Conservation (phyloP, 2,329 filamentous ascomycete species). For the Pseudocercospora cruenta region DNA sequence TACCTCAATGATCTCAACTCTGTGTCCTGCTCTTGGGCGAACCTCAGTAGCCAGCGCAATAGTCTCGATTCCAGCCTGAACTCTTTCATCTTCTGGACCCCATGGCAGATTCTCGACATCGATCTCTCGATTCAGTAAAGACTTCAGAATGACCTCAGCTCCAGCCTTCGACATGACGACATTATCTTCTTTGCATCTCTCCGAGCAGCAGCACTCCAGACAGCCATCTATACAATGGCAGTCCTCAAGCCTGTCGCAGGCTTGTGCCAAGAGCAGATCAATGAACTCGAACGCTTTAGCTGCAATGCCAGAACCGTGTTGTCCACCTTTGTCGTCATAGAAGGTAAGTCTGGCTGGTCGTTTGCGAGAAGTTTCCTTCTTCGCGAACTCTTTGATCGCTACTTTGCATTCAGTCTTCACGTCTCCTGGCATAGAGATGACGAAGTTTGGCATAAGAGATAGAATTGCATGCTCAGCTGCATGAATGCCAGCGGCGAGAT, state of each 20-base stretch:
- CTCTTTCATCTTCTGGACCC: constrained; percentile 72
- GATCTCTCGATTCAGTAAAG: constrained; percentile 73
- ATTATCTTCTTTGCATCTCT: constrained; percentile 82
- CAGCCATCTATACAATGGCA: constrained; percentile 82
- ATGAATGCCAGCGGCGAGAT: constrained; percentile 88
- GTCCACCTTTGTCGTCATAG: constrained; percentile 91
- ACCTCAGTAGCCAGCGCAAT: constrained; percentile 75
- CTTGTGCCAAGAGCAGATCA: constrained; percentile 75
- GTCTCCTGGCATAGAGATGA: constrained; percentile 86
- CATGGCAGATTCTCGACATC: constrained; percentile 84
- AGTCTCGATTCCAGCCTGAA: constrained; percentile 77
- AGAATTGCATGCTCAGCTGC: constrained; percentile 92
- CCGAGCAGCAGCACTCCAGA: constrained; percentile 84
- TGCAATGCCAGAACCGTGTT: constrained; percentile 80
- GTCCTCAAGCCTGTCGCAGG: constrained; percentile 72
- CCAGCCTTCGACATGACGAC: constrained; percentile 94
- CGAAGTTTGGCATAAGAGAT: constrained; percentile 84
- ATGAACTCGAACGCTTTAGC: constrained; percentile 94
- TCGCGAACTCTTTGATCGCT: constrained; percentile 82
- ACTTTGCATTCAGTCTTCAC: constrained; percentile 94
- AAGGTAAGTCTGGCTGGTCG: constrained; percentile 87
- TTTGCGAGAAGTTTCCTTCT: constrained; percentile 70
- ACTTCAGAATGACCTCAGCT: constrained; percentile 77
- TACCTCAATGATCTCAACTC: constrained; percentile 47
- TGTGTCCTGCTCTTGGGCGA: constrained; percentile 45